Evolutionary conservation across 164 flowering plant genomes (phyloP), one percentile per base, ranked within the genome.

Genomic region (Brasenia schreberi): DNA sequence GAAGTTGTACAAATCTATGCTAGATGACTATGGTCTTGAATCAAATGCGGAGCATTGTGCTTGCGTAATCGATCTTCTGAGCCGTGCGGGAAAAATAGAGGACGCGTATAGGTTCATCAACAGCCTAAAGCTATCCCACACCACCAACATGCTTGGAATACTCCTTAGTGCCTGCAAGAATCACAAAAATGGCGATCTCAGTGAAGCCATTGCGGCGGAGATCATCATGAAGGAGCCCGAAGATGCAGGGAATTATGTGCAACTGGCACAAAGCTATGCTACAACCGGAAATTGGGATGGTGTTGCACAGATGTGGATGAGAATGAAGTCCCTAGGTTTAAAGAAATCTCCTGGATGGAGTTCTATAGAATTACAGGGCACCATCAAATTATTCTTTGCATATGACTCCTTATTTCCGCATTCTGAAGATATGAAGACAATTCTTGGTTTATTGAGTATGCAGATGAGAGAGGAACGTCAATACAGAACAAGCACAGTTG

Each of bases 21-120:
- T 19, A 23, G 64, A 75, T 66, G 85, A 85, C 61, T 85, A 73
- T 45, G 70, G 78, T 10, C 71, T 87, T 61, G 76, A 82, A 73
- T 88, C 95, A 23, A 80, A 74, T 64, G 72, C 81, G 53, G 86
- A 86, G 73, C 98, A 92, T 69, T 75, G 75, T 65, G 88, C 88
- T 65, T 92, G 92, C 71, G 65, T 92, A 19, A 85, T 92, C 65
- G 98, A 92, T 79, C 88, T 92, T 43, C 87, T 89, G 12, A 73
- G 87, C 68, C 85, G 96, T 75, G 92, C 96, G 39, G 84, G 90
- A 61, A 80, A 81, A 74, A 77, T 89, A 4, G 73, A 79, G 66
- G 90, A 92, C 67, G 97, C 94, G 45, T 86, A 81, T 69, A 64
- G 65, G 18, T 82, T 89, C 65, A 78, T 78, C 68, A 79, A 71